Conservation (phyloP, 2,329 filamentous ascomycete species). For the Colletotrichum zoysiae region DNA sequence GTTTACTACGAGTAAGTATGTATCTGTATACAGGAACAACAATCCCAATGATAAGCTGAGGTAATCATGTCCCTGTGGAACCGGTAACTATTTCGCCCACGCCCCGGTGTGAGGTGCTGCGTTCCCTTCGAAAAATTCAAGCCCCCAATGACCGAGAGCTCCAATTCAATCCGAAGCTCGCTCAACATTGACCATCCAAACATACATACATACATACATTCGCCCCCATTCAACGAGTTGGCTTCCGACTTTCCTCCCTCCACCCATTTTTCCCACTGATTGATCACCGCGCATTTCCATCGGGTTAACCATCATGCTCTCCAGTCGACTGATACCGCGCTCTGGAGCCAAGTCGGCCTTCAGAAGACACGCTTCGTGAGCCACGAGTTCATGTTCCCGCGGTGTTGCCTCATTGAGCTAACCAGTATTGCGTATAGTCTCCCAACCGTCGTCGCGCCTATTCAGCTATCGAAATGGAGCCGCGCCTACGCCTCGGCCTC, state of each 20-base stretch:
- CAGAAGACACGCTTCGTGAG: slow-evolving; percentile 64
- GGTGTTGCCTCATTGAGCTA: slow-evolving; percentile 23
- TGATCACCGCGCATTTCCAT: slow-evolving; percentile 44
- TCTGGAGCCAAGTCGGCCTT: slow-evolving; percentile 69
- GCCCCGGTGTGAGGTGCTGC: not conserved
- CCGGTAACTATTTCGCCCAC: not conserved
- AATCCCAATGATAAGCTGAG: not conserved
- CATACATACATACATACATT: not conserved
- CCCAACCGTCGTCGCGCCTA: slow-evolving; percentile 59
- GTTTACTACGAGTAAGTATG: not conserved
- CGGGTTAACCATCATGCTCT: slow-evolving; percentile 64
- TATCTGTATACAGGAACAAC: not conserved
- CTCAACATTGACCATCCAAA: slow-evolving; percentile 11
- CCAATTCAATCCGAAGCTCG: slow-evolving; percentile 19
- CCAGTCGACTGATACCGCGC: slow-evolving; percentile 71
- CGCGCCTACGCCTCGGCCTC: slow-evolving; percentile 70
- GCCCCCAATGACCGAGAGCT: slow-evolving; percentile 18
- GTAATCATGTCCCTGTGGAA: not conserved
- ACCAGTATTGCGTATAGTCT: slow-evolving; percentile 54
- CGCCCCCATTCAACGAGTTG: slow-evolving; percentile 25
- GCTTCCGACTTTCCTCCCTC: slow-evolving; percentile 14
- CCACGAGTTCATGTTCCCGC: slow-evolving; percentile 44
- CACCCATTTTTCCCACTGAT: slow-evolving; percentile 42
- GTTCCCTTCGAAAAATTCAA: slow-evolving; percentile 23
- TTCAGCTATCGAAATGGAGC: slow-evolving; percentile 64